These are phyloP conservation scores for Cryptomeria japonica DNA, from an alignment of 75 land plant species.

Conservation along the genomic window DNA sequence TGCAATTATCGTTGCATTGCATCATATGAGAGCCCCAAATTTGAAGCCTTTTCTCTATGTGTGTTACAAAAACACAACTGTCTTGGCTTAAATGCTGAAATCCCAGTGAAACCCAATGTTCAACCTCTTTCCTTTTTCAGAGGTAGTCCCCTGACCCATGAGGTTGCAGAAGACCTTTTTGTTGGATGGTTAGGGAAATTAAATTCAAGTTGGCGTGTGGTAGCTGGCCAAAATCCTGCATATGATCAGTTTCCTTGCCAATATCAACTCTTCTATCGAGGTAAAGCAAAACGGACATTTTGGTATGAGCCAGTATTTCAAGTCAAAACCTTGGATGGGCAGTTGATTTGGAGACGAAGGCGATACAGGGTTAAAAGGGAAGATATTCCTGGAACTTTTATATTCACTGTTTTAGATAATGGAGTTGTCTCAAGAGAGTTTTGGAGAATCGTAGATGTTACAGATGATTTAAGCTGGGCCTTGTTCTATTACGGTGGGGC, in stretches of 20 bases:
- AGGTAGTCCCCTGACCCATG: constrained; percentile 64
- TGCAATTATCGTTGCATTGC: constrained; percentile 93
- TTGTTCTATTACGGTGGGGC: constrained; percentile 92
- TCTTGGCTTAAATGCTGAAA: constrained; percentile 76
- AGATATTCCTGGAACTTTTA: constrained; percentile 73
- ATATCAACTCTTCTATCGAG: constrained; percentile 88
- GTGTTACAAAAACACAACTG: constrained; percentile 93
- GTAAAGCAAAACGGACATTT: constrained; percentile 79
- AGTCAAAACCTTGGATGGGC: constrained; percentile 77
- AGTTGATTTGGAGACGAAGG: constrained; percentile 83
- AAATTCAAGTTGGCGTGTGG: constrained; percentile 94
- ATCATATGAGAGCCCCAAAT: constrained; percentile 83
- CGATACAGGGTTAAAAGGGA: constrained; percentile 77
- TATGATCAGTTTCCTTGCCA: constrained; percentile 98
- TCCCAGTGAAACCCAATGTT: constrained; percentile 72
- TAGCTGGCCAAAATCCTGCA: constrained; percentile 95
- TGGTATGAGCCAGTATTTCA: constrained; percentile 98
- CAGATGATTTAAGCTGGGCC: constrained; percentile 87
- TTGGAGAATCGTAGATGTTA: constrained; percentile 90
- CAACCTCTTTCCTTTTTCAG: constrained; percentile 64
- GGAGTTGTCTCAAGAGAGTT: constrained; percentile 94
- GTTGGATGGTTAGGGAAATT: constrained; percentile 88
- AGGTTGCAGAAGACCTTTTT: constrained; percentile 87
- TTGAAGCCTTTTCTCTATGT: constrained; percentile 93
- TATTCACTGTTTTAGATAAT: constrained; percentile 90